Percentiles rank a stretch among this genome's conserved stretches.
Conservation (phyloP, 257 asterid genomes). For the Catharanthus roseus region DNA sequence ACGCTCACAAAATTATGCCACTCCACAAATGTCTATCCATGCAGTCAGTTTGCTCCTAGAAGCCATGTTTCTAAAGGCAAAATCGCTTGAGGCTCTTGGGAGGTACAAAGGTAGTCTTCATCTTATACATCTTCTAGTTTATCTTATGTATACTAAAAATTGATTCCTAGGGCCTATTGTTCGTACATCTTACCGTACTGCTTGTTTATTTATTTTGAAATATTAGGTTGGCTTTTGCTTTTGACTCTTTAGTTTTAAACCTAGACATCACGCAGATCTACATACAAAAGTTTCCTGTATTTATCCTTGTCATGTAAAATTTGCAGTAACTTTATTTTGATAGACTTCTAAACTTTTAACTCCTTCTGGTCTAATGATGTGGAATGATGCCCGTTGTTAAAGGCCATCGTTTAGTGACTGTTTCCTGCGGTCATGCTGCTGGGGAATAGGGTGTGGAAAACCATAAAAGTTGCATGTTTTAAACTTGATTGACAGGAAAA, state of each 20-base stretch:
- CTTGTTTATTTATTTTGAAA: not conserved
- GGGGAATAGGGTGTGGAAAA: not conserved
- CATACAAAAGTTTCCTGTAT: not conserved
- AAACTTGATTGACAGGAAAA: not conserved
- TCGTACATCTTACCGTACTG: not conserved
- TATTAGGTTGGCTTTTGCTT: not conserved
- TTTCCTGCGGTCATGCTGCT: not conserved
- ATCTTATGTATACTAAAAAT: not conserved
- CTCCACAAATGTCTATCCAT: constrained; percentile 71
- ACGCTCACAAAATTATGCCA: constrained; percentile 44
- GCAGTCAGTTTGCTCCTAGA: constrained; percentile 85
- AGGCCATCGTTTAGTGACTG: not conserved
- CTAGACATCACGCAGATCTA: not conserved
- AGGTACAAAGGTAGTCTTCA: constrained; percentile 64
- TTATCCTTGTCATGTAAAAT: no score
- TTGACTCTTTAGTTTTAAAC: not conserved
- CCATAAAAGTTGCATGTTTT: not conserved
- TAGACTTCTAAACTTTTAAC: not conserved
- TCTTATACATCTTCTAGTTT: not conserved
- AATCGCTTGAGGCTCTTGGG: constrained; percentile 76
- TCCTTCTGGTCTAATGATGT: no score
- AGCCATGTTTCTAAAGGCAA: constrained; percentile 75
- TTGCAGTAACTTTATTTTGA: not conserved
- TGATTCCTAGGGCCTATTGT: not conserved
- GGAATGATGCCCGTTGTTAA: not conserved